A percentile compares a stretch with the other conserved stretches of the same genome.
Evolutionary conservation across 2,329 filamentous ascomycete species (phyloP).

Genomic region (Colletotrichum sp.): DNA sequence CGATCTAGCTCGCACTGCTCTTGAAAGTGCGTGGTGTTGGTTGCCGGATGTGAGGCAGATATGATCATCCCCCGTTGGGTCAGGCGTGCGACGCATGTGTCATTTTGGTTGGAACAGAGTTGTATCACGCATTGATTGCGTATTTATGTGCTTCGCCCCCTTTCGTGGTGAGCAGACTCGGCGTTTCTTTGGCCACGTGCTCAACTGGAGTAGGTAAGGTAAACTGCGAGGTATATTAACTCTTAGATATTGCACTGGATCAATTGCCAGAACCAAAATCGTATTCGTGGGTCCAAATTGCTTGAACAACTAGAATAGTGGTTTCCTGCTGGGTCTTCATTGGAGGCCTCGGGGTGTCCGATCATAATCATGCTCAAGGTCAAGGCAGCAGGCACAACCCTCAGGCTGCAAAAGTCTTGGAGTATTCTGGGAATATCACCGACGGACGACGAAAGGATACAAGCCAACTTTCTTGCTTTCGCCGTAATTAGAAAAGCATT

Average conservation of each 20-base stretch:
- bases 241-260: too few relatives aligned
- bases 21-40: not conserved
- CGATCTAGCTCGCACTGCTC: not conserved
- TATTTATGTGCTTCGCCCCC: not conserved
- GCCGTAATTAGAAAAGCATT: too few relatives aligned
- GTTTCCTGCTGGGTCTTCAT: too few relatives aligned
- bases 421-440: not conserved
- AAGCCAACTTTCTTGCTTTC: too few relatives aligned
- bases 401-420: too few relatives aligned
- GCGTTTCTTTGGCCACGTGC: not conserved
- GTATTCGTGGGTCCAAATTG: too few relatives aligned
- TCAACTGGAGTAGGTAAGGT: not conserved
- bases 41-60: not conserved
- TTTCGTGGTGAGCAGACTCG: not conserved
- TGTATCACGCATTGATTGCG: accelerated
- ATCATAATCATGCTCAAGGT: too few relatives aligned
- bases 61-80: not conserved
- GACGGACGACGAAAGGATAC: not conserved
- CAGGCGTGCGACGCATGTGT: too few relatives aligned
- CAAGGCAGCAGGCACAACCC: too few relatives aligned
- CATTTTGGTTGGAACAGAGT: not conserved
- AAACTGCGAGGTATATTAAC: not conserved
- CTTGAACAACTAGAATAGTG: too few relatives aligned
- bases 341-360: too few relatives aligned
- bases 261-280: too few relatives aligned